Percentiles rank a stretch among this genome's conserved stretches.
Evolutionary conservation across 2,329 filamentous ascomycete genomes (phyloP).

Genomic region (Neofusicoccum kwambonambiense): DNA sequence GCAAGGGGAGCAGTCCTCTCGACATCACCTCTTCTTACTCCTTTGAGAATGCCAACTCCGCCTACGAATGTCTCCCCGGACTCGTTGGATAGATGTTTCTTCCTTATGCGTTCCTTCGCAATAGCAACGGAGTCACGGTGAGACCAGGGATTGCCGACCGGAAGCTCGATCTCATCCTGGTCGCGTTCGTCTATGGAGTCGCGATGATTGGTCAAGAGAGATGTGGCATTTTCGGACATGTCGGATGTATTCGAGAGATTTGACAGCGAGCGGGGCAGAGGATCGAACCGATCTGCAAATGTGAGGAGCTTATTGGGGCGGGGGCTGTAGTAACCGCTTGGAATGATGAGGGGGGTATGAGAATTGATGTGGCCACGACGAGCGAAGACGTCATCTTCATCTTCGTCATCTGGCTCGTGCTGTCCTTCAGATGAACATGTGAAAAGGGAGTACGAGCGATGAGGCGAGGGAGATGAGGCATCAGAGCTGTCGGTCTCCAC

Average conservation of each 20-base stretch:
- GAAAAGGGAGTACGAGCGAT: neutral
- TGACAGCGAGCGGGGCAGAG: neutral
- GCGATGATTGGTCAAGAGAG: neutral
- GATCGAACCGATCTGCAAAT: neutral
- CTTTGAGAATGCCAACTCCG: neutral
- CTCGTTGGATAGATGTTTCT: neutral
- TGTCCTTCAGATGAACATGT: neutral
- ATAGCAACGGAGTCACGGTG: conserved; percentile 16
- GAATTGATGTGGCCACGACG: neutral
- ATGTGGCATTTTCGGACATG: neutral
- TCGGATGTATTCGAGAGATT: neutral
- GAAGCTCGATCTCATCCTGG: neutral
- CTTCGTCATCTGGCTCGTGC: neutral
- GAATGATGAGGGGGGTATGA: neutral
- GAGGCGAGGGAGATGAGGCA: neutral
- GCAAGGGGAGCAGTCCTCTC: neutral
- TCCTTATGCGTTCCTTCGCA: conserved; percentile 12
- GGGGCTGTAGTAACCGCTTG: conserved; percentile 5
- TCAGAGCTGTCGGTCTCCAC: neutral
- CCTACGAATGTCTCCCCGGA: neutral
- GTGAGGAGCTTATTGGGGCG: neutral
- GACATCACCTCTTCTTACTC: neutral
- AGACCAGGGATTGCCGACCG: neutral
- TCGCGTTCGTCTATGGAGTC: conserved; percentile 1
- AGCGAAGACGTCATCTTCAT: neutral